Percentiles rank a stretch among this genome's conserved stretches.
phyloP scores from a whole-genome alignment of 805 yeast species.

The Wickerhamomyces queroliae region DNA sequence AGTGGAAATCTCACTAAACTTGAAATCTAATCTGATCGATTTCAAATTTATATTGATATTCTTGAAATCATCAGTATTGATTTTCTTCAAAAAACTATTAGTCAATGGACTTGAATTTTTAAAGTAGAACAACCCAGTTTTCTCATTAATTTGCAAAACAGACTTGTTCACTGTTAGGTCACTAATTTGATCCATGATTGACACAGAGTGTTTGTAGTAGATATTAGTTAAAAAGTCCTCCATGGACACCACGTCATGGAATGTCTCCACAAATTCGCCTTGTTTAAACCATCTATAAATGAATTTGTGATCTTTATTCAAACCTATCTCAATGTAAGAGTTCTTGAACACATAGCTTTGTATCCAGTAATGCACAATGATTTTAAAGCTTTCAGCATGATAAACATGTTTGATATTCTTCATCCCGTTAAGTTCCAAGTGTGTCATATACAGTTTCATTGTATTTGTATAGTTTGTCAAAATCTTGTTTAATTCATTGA shows the following conservation, averaged over 20 bases:
- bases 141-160: conserved; percentile 21
- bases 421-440: conserved; percentile 47
- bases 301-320: conserved; percentile 40
- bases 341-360: conserved; percentile 39
- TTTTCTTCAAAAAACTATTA: conserved; percentile 16
- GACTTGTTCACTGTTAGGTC: conserved; percentile 23
- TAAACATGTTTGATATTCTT: conserved; percentile 53
- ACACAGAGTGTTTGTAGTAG: conserved; percentile 34
- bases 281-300: conserved; percentile 61
- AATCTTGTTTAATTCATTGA: conserved; percentile 48
- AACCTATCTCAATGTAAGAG: conserved; percentile 57
- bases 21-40: conserved; percentile 12
- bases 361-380: conserved; percentile 63
- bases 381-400: conserved; percentile 45
- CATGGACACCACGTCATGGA: conserved; percentile 28
- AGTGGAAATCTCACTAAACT: conserved; percentile 41
- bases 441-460: conserved; percentile 55
- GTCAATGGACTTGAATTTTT: conserved; percentile 36
- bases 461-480: conserved; percentile 57
- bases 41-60: conserved; percentile 18
- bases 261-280: conserved; percentile 34
- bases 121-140: conserved; percentile 35
- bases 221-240: conserved; percentile 32
- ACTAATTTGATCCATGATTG: conserved; percentile 28
- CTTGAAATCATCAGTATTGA: conserved; percentile 20